Evolutionary conservation across 805 yeast species (phyloP).

Genomic region (Nakazawaea molendinolei): DNA sequence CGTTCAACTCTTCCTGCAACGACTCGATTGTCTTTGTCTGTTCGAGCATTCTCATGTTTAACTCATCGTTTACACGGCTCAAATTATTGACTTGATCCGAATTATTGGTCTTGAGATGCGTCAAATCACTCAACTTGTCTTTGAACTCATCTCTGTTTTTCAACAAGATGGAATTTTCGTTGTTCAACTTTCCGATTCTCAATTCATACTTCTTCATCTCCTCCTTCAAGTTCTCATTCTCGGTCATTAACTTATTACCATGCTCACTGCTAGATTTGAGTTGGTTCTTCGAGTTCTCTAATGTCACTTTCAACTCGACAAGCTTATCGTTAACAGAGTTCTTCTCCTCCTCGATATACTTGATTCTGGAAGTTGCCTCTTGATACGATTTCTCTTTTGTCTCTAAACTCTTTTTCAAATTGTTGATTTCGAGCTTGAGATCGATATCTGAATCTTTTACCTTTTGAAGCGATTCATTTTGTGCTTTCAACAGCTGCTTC

Average conservation of each 20-base stretch:
- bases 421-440: conserved; percentile 41
- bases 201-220: conserved; percentile 27
- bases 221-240: conserved; percentile 32
- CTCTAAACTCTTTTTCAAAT: conserved; percentile 35
- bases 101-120: conserved; percentile 19
- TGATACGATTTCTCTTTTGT: conserved; percentile 37
- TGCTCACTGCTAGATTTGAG: conserved; percentile 30
- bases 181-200: conserved; percentile 33
- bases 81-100: conserved; percentile 39
- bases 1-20: conserved; percentile 77
- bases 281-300: conserved; percentile 31
- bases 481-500: conserved; percentile 11
- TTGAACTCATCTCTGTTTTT: conserved; percentile 34
- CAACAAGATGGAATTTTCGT: conserved; percentile 33
- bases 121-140: conserved; percentile 30
- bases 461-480: conserved; percentile 31
- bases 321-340: conserved; percentile 31
- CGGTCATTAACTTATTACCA: conserved; percentile 33
- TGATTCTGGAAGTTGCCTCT: conserved; percentile 30
- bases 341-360: conserved; percentile 31
- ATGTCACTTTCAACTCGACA: conserved; percentile 33
- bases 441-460: conserved; percentile 35
- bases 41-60: conserved; percentile 62
- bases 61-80: conserved; percentile 68
- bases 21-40: conserved; percentile 51